Evolutionary conservation across 306 rosid species (phyloP).

Genomic region (Fragaria ananassa): DNA sequence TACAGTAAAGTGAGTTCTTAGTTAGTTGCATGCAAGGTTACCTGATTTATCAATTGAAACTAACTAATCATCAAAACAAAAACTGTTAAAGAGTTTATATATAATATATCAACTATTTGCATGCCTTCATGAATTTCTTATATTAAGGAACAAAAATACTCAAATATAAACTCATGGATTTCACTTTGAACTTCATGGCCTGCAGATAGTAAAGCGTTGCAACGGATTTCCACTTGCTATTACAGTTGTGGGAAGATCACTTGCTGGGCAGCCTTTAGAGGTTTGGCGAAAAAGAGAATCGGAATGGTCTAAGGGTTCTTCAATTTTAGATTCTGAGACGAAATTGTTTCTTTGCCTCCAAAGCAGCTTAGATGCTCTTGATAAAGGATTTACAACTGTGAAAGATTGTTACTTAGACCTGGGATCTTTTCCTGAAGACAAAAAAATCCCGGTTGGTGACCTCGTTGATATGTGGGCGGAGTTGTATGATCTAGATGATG

Average conservation of each 20-base stretch:
- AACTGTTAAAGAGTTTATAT: no score
- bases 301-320: slow-evolving; percentile 24
- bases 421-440: slow-evolving; percentile 54
- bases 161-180: background rate
- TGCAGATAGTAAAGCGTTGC: slow-evolving; percentile 51
- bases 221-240: slow-evolving; percentile 52
- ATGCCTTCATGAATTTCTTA: no score
- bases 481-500: slow-evolving; percentile 33
- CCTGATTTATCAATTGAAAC: no score
- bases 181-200: background rate
- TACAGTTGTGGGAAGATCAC: slow-evolving; percentile 37
- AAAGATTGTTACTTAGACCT: slow-evolving; percentile 50
- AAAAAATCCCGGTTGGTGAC: slow-evolving; percentile 37
- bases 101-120: no score
- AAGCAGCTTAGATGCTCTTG: slow-evolving; percentile 32
- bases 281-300: slow-evolving; percentile 28
- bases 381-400: slow-evolving; percentile 8
- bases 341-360: slow-evolving; percentile 36
- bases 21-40: no score
- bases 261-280: background rate
- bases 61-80: no score
- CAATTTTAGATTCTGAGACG: slow-evolving; percentile 15
- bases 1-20: no score
- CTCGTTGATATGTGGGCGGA: slow-evolving; percentile 59
- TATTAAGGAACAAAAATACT: no score